Base-by-base conservation (phyloP, 345 rosid species). In the Microthlaspi erraticum region DNA sequence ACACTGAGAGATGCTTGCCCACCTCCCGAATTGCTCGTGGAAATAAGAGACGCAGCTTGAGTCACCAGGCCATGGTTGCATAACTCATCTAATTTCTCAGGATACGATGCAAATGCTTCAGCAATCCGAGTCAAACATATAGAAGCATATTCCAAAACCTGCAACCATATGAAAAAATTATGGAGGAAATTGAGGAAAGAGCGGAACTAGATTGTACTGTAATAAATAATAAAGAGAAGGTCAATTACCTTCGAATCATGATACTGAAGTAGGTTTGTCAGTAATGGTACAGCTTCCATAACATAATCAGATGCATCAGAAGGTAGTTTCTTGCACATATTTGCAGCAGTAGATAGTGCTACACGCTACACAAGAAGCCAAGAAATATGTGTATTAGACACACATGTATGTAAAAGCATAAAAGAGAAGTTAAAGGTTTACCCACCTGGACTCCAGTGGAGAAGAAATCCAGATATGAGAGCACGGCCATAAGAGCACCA, bases 401-500 rank as follows among this genome's bases (percentile, higher is more conserved):
- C 23, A 49, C 60, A 13, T 49, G 41, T 49, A 62, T 10, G 17
- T 1, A 38, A 55, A 39, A 39, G 13, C 32, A 56, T 55, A 8
- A 64, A 46, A 48, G 42, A 49, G 10, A 65, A 51, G 23, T 64
- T 23, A 26, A 55, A 49, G 64, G 42, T 56, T 54, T 36, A 68
- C 45, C 37, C 65, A 95, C 99, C 98, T 92, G 99, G 39, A 95
- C 99, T 72, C 99, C 99, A 11, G 99, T 95, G 62, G 99, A 87
- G 81, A 95, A 95, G 81, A 95, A 95, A 90, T 95, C 99, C 76
- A 95, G 83, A 71, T 92, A 95, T 1, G 98, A 90, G 77, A 95
- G 98, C 76, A 95, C 99, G 0, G 99, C 99, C 99, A 95, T 95
- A 46, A 95, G 94, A 56, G 99, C 98, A 71, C 99, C 99, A 33